These are phyloP conservation scores for Candida hungchunana DNA, from an alignment of 805 yeast species.

Conservation along the genomic window DNA sequence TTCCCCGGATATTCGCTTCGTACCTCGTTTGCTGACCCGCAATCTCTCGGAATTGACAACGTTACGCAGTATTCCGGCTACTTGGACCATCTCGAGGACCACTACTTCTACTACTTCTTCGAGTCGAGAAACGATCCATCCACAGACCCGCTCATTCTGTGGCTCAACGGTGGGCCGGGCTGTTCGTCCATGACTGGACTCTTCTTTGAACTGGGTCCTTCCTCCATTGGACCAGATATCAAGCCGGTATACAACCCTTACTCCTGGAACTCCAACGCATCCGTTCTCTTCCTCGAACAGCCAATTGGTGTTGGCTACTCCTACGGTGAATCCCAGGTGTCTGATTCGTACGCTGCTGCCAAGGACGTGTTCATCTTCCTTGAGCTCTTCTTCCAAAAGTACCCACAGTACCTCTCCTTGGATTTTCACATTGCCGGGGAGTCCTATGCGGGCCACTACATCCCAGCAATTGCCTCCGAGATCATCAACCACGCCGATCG, in stretches of 20 bases:
- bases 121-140: conserved; percentile 86
- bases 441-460: conserved; percentile 81
- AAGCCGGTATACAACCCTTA: conserved; percentile 74
- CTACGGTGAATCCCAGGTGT: conserved; percentile 58
- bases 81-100: conserved; percentile 69
- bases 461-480: conserved; percentile 63
- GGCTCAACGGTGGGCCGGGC: conserved; percentile 97
- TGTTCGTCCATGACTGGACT: conserved; percentile 90
- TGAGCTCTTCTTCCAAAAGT: conserved; percentile 75
- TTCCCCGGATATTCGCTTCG: conserved; percentile 18
- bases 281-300: conserved; percentile 88
- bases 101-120: conserved; percentile 86
- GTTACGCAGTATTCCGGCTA: conserved; percentile 84
- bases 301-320: conserved; percentile 94
- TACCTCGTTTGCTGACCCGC: conserved; percentile 29
- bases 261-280: conserved; percentile 91
- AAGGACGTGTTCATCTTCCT: conserved; percentile 83
- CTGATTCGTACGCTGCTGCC: conserved; percentile 78
- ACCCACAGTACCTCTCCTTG: conserved; percentile 60
- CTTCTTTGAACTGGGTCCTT: conserved; percentile 89
- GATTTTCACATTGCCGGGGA: conserved; percentile 81
- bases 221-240: conserved; percentile 59
- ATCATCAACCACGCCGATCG: conserved; percentile 43
- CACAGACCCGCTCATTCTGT: conserved; percentile 77
- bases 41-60: conserved; percentile 64